These are phyloP conservation scores for Neurospora sp. DNA, from an alignment of 495 filamentous ascomycete genomes.

Conservation along the genomic window DNA sequence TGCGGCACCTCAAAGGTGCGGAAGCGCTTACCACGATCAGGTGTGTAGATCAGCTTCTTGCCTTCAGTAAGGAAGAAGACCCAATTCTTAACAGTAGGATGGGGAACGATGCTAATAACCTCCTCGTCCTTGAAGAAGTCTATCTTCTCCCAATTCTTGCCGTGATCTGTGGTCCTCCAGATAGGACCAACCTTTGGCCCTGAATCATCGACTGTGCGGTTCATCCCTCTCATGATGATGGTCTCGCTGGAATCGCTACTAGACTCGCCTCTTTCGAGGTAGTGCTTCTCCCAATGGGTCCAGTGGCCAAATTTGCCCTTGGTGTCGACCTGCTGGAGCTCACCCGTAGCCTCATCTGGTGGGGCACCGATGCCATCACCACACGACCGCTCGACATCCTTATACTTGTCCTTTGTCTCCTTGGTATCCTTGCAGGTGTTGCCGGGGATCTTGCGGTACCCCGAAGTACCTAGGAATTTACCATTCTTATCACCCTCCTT, in stretches of 20 bases:
- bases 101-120: conserved; percentile 58
- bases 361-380: conserved; percentile 33
- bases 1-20: conserved; percentile 55
- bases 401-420: conserved; percentile 46
- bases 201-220: conserved; percentile 29
- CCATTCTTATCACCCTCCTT: conserved; percentile 46
- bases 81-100: conserved; percentile 67
- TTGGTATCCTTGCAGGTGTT: conserved; percentile 60
- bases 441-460: conserved; percentile 86
- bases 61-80: conserved; percentile 73
- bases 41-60: conserved; percentile 64
- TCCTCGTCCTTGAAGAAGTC: conserved; percentile 50
- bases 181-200: conserved; percentile 34
- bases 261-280: conserved; percentile 68
- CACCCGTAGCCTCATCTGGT: conserved; percentile 39
- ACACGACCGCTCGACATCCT: conserved; percentile 48
- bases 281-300: conserved; percentile 56
- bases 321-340: conserved; percentile 40
- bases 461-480: conserved; percentile 73
- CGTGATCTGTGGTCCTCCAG: conserved; percentile 70
- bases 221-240: conserved; percentile 57
- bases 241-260: conserved; percentile 65
- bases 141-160: conserved; percentile 59
- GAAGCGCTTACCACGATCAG: conserved; percentile 60
- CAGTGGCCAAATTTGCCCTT: conserved; percentile 45